Conservation (phyloP, 1,284 basidiomycete species). For the Ustilago shanxiensis region DNA sequence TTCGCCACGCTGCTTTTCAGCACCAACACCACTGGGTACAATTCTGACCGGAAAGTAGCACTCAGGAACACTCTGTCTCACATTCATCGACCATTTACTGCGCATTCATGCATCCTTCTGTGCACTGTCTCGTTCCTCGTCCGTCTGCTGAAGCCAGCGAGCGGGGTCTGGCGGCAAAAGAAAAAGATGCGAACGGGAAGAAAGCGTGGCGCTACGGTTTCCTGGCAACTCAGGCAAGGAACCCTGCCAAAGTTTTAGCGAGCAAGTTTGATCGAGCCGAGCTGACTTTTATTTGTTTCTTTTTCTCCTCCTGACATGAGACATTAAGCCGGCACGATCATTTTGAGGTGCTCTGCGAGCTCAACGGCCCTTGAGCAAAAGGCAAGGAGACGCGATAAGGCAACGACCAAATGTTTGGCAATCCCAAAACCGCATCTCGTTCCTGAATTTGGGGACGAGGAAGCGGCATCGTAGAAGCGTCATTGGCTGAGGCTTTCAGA, state of each 20-base stretch:
- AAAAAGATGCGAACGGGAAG: background rate
- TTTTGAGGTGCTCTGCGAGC: background rate
- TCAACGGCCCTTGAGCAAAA: background rate
- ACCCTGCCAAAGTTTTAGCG: conserved; percentile 8
- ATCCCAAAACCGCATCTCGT: background rate
- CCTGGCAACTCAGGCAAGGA: background rate
- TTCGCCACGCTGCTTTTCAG: background rate
- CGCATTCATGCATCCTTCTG: too few relatives aligned
- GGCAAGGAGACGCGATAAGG: background rate
- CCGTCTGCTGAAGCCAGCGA: too few relatives aligned
- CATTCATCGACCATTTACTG: background rate
- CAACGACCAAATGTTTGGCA: background rate
- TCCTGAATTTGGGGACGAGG: background rate
- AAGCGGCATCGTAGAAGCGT: background rate
- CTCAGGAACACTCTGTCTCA: background rate
- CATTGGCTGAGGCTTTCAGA: too few relatives aligned
- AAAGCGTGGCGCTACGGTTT: background rate
- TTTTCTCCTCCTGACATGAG: conserved; percentile 19
- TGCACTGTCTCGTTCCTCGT: background rate
- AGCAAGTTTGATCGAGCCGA: background rate
- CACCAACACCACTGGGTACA: background rate
- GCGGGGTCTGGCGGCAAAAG: background rate
- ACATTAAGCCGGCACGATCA: background rate
- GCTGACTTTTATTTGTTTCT: background rate
- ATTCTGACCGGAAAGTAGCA: background rate